Evolutionary conservation across 2,329 filamentous ascomycete genomes (phyloP).

Genomic region (Fusarium sp.): DNA sequence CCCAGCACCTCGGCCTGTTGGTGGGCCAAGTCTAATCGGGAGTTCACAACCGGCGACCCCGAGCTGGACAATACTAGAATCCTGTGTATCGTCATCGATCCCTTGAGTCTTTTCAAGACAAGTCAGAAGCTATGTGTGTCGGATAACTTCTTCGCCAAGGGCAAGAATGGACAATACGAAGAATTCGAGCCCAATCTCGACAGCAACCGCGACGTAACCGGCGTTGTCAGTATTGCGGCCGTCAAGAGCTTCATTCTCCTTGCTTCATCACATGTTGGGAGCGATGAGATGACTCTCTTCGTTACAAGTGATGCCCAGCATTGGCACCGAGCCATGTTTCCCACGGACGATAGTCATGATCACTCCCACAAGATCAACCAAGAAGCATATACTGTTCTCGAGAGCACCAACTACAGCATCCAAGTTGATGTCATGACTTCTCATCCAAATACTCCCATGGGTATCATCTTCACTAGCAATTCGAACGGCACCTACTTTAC

Average conservation of each 20-base stretch:
- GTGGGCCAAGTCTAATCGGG: slow-evolving; percentile 85
- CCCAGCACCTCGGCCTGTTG: slow-evolving; percentile 81
- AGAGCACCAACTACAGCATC: slow-evolving; percentile 98
- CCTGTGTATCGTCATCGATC: slow-evolving; percentile 84
- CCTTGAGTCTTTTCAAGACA: slow-evolving; percentile 77
- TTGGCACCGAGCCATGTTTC: slow-evolving; percentile 95
- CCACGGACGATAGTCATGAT: slow-evolving; percentile 79
- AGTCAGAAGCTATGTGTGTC: slow-evolving; percentile 86
- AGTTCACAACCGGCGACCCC: slow-evolving; percentile 79
- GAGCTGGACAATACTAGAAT: slow-evolving; percentile 79
- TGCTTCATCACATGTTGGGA: slow-evolving; percentile 83
- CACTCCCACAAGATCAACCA: slow-evolving; percentile 80
- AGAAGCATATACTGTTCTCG: slow-evolving; percentile 92
- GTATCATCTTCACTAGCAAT: slow-evolving; percentile 93
- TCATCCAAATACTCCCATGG: slow-evolving; percentile 78
- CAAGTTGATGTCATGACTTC: slow-evolving; percentile 92
- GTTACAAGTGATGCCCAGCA: slow-evolving; percentile 85
- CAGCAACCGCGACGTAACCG: slow-evolving; percentile 79
- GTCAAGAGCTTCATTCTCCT: slow-evolving; percentile 91
- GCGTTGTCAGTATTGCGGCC: slow-evolving; percentile 84
- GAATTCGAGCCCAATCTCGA: slow-evolving; percentile 85
- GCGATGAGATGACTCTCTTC: slow-evolving; percentile 92
- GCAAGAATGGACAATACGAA: slow-evolving; percentile 62
- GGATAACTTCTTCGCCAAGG: slow-evolving; percentile 82
- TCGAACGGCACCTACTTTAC: slow-evolving; percentile 98